Conservation (phyloP, 2,329 filamentous ascomycete species). For the Diaporthe destruens region DNA sequence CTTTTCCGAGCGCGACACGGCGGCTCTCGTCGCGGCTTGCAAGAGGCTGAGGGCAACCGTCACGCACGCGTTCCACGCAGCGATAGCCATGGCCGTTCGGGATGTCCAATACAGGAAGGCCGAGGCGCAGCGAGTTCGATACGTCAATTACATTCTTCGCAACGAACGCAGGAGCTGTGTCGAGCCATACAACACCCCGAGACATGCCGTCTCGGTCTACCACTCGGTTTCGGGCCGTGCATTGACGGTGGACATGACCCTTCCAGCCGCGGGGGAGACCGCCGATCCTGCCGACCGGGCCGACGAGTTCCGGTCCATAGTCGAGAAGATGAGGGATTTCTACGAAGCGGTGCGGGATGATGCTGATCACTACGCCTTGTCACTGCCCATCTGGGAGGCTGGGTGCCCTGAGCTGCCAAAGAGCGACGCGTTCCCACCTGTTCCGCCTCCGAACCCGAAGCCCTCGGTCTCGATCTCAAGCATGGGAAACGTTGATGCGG, state of each 20-base stretch:
- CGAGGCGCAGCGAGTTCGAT: background rate
- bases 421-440: background rate
- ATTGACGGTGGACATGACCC: background rate
- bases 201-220: background rate
- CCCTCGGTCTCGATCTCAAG: background rate
- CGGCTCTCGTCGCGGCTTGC: background rate
- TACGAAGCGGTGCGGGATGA: background rate
- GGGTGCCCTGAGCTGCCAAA: slow-evolving; percentile 1
- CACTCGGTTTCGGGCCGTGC: background rate
- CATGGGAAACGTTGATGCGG: background rate
- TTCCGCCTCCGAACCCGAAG: background rate
- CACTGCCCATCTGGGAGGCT: slow-evolving; percentile 13
- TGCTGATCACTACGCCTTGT: background rate
- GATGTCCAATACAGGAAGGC: background rate
- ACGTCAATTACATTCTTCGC: background rate
- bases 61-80: background rate
- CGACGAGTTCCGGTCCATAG: background rate
- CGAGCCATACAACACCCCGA: background rate
- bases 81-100: background rate
- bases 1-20: background rate
- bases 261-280: background rate
- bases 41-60: background rate
- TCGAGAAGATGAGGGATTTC: background rate
- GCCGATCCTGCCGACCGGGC: background rate
- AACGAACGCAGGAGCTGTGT: slow-evolving; percentile 3